Percentiles rank a stretch among this genome's conserved stretches.
These are phyloP conservation scores for Arctium minus DNA, from an alignment of 129 eudicot species.

Conservation along the genomic window DNA sequence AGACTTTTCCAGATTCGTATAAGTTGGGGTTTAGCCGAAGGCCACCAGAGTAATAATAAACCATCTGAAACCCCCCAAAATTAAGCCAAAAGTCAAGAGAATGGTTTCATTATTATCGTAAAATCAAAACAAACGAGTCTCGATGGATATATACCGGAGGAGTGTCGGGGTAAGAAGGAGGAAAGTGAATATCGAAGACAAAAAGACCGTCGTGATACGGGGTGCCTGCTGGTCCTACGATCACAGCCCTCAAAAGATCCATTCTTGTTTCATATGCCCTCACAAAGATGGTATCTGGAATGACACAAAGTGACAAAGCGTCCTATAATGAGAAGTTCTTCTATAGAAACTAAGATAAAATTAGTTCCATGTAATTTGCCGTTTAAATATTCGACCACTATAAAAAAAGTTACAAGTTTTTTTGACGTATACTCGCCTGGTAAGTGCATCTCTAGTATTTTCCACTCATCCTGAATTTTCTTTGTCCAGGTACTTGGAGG, in stretches of 20 bases:
- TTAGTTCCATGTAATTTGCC: not conserved
- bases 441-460: slow-evolving; percentile 60
- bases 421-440: slow-evolving; percentile 43
- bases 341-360: not conserved
- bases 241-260: slow-evolving; percentile 80
- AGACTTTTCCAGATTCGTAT: slow-evolving; percentile 60
- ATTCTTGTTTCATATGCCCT: slow-evolving; percentile 69
- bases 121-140: not conserved
- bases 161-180: slow-evolving; percentile 47
- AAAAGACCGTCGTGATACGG: slow-evolving; percentile 86
- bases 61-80: slow-evolving; percentile 43
- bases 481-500: slow-evolving; percentile 61
- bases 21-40: slow-evolving; percentile 62
- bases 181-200: slow-evolving; percentile 64
- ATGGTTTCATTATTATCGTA: not conserved
- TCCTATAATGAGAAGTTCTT: not conserved
- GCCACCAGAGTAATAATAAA: slow-evolving; percentile 65
- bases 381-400: not conserved
- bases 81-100: slow-evolving; percentile 11
- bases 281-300: slow-evolving; percentile 58
- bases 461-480: slow-evolving; percentile 83
- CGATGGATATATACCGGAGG: slow-evolving; percentile 54
- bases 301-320: not conserved
- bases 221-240: slow-evolving; percentile 76
- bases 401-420: too few species aligned